Evolutionary conservation across 2,329 filamentous ascomycete genomes (phyloP).

Genomic region (Pseudogymnoascus sp.): DNA sequence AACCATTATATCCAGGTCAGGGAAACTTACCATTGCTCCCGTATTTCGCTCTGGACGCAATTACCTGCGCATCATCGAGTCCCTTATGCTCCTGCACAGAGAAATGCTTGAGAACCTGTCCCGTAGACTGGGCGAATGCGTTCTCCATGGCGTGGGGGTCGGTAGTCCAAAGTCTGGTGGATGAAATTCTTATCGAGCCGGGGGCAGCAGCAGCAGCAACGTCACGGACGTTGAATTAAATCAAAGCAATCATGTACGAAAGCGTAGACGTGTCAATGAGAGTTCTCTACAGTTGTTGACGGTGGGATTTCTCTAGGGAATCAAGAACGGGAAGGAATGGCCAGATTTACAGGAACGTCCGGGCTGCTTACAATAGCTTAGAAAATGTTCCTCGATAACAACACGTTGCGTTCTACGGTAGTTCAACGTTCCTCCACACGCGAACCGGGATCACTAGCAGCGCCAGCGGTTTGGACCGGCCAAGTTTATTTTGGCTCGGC

Average conservation of each 20-base stretch:
- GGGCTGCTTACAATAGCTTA: background rate
- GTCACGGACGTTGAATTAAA: conserved; percentile 10
- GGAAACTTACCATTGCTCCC: conserved; percentile 57
- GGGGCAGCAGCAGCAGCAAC: background rate
- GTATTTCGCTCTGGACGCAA: conserved; percentile 49
- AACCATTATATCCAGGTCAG: background rate
- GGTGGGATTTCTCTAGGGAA: background rate
- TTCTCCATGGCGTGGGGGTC: conserved; percentile 46
- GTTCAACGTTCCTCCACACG: background rate
- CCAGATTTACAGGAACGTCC: background rate
- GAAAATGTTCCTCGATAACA: background rate
- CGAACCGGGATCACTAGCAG: background rate
- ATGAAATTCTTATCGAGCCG: background rate
- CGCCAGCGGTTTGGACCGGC: background rate
- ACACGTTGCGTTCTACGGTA: background rate
- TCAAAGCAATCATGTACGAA: conserved; percentile 6
- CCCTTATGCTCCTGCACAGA: conserved; percentile 49
- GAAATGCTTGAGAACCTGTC: conserved; percentile 55
- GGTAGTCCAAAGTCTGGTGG: background rate
- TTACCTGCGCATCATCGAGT: conserved; percentile 54
- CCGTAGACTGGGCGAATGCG: conserved; percentile 53
- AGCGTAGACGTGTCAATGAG: background rate
- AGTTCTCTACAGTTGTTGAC: background rate
- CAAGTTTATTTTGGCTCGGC: background rate
- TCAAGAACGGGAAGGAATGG: background rate